Evolutionary conservation across 352 stramenopile genomes (phyloP), one percentile per base, ranked within the genome.

Genomic region (Labyrinthula sp.): DNA sequence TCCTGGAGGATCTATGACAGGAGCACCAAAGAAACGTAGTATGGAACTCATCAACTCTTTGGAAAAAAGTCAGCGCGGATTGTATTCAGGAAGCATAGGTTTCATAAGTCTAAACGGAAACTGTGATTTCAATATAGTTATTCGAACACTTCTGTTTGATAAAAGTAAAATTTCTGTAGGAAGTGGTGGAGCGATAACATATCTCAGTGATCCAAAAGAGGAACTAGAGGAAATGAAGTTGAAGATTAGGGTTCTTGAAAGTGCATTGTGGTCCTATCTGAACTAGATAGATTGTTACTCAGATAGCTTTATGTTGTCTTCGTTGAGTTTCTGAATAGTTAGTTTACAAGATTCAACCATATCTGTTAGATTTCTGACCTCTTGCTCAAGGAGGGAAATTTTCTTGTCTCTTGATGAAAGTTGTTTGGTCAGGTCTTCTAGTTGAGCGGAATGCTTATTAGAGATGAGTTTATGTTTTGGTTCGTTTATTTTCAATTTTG

Each of bases 51-150:
- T 97, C 24, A 66, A 89, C 31, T 56, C 82, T 22, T 64, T 95
- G 9, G 84, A 95, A 47, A 52, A 65, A 29, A 58, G 65, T 1
- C 66, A 64, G 1, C 71, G 87, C n/a, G 84, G 87, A 14, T 75
- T 90, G 1, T 97, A 97, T 65, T 87, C 80, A 1, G 87, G 87
- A n/a, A 75, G 71, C 9, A 56, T 97, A 5, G 87, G 87, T 9
- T 95, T 90, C 40, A 50, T 96, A 9, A 87, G 79, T 28, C 58
- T 92, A n/a, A 82, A 93, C 63, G 82, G 82, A 8, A 77, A 67
- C 37, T 87, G 81, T 47, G 83, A 95, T 57, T 71, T 97, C 50
- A 95, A 94, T 65, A 94, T 95, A 46, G 75, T 95, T 27, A 95
- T 97, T 58, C 78, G 87, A 31, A 92, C 82, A 21, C 84, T 82